phyloP scores from a whole-genome alignment of 169 alveolate genomes.

The Neospora caninum region DNA sequence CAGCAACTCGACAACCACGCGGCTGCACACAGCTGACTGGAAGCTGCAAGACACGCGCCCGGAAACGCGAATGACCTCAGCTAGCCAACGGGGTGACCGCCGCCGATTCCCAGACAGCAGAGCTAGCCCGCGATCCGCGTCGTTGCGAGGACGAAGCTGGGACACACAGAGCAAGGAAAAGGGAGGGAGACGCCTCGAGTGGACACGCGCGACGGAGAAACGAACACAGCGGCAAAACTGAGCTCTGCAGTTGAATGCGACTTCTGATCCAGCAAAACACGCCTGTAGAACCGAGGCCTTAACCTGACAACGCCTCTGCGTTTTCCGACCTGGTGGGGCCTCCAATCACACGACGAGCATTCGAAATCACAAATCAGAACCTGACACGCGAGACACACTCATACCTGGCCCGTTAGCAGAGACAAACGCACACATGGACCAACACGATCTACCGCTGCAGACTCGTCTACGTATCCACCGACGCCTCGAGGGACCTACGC shows the following conservation, averaged over 20 bases:
- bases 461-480: too few species aligned
- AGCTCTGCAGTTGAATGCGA: background rate
- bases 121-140: background rate
- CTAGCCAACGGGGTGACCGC: background rate
- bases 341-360: too few species aligned
- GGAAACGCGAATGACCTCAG: background rate
- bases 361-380: too few species aligned
- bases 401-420: too few species aligned
- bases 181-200: background rate
- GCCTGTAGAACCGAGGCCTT: too few species aligned
- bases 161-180: background rate
- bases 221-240: background rate
- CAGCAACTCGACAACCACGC: background rate
- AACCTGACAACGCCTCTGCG: too few species aligned
- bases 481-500: background rate
- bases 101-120: background rate
- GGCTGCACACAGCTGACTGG: background rate
- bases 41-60: background rate
- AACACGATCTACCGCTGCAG: too few species aligned
- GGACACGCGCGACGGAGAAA: background rate
- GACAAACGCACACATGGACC: too few species aligned
- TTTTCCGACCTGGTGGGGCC: too few species aligned
- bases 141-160: conserved; percentile 13
- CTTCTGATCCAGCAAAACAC: too few species aligned
- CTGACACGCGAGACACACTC: too few species aligned